Percentiles rank a stretch among this genome's conserved stretches.
Evolutionary conservation across 164 flowering plant genomes (phyloP).

Genomic region (Euptelea pleiosperma): DNA sequence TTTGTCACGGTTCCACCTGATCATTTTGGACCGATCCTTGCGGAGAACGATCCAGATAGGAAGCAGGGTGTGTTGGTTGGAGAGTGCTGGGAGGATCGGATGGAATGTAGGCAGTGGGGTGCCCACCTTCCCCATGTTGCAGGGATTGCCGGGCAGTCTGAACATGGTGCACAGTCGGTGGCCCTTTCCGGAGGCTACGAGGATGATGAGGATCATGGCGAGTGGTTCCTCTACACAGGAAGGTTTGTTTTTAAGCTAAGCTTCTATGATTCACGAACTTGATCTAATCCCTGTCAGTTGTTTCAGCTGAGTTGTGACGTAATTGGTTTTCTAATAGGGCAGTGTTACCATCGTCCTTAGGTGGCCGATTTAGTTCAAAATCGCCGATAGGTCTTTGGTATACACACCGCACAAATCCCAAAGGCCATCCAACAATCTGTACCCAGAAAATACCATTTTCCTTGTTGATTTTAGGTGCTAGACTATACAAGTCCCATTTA

Average conservation of each 20-base stretch:
- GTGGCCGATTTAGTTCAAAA: too few species aligned
- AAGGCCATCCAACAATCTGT: too few species aligned
- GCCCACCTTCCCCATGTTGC: conserved; percentile 75
- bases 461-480: too few species aligned
- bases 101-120: conserved; percentile 93
- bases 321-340: too few species aligned
- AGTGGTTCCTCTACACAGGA: conserved; percentile 96
- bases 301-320: too few species aligned
- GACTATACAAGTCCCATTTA: too few species aligned
- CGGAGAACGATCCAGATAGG: conserved; percentile 76
- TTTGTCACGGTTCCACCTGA: conserved; percentile 76
- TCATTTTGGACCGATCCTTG: conserved; percentile 82
- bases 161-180: conserved; percentile 79
- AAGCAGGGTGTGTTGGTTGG: conserved; percentile 84
- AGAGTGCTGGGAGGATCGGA: conserved; percentile 63
- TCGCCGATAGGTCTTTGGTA: too few species aligned
- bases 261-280: too few species aligned
- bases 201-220: conserved; percentile 96
- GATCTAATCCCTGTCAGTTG: too few species aligned
- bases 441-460: too few species aligned
- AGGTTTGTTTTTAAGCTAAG: conserved; percentile 52
- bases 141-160: conserved; percentile 77
- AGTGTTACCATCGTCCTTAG: too few species aligned
- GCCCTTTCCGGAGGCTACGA: conserved; percentile 85
- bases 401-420: too few species aligned